These are phyloP conservation scores for Botrytis sinoallii DNA, from an alignment of 2,329 filamentous ascomycete species.

Conservation along the genomic window DNA sequence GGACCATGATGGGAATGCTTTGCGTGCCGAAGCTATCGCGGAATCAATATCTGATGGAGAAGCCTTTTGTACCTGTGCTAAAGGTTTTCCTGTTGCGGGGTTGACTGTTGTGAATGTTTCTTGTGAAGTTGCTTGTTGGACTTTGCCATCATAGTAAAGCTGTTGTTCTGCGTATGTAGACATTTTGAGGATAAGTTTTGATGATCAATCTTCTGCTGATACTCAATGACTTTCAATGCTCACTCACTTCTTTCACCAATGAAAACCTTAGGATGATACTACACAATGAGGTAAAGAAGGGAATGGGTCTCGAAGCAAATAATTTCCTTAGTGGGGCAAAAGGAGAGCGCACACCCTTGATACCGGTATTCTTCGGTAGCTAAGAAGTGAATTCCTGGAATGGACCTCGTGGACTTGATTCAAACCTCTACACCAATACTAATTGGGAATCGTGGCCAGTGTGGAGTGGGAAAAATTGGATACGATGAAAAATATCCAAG, in stretches of 20 bases:
- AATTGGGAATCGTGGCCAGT: background rate
- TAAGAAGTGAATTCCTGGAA: background rate
- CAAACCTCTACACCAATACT: background rate
- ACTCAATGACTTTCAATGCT: constrained; percentile 6
- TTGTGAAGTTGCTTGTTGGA: constrained; percentile 57
- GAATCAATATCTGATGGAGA: constrained; percentile 65
- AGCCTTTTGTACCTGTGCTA: constrained; percentile 71
- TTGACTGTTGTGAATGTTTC: constrained; percentile 70
- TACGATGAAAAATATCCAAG: background rate
- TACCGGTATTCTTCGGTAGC: background rate
- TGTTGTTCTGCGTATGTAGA: constrained; percentile 51
- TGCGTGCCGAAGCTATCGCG: constrained; percentile 66
- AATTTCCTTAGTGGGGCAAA: constrained; percentile 16
- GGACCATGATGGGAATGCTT: constrained; percentile 75
- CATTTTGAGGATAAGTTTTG: constrained; percentile 24
- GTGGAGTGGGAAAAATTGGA: background rate
- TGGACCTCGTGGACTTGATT: background rate
- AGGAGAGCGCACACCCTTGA: background rate
- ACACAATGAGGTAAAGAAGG: background rate
- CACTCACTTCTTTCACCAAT: constrained; percentile 15
- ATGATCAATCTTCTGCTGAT: constrained; percentile 14
- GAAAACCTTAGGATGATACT: background rate
- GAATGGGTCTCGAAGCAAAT: constrained; percentile 6
- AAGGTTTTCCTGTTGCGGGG: constrained; percentile 65
- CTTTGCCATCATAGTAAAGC: constrained; percentile 72